Evolutionary conservation across 1,139 yeast species (phyloP).

Genomic region (Yarrowia galli): DNA sequence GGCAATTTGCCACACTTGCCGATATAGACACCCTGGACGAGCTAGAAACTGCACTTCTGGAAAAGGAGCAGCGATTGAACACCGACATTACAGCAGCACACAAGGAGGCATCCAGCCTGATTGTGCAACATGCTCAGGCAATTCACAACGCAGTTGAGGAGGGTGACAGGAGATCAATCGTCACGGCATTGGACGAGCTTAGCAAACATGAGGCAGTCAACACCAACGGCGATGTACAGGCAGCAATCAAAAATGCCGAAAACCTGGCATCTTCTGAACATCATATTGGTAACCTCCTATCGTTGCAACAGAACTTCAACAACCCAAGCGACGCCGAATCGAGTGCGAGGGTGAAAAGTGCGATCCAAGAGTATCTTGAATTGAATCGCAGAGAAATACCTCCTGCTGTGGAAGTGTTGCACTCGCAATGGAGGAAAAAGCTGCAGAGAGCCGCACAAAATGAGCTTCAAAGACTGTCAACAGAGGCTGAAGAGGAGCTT

Average conservation of each 20-base stretch:
- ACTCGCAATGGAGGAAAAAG: slow-evolving; percentile 22
- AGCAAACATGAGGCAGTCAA: slow-evolving; percentile 1
- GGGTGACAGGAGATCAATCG: slow-evolving; percentile 3
- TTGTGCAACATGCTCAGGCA: slow-evolving; percentile 11
- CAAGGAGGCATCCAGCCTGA: not conserved
- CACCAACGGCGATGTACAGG: slow-evolving; percentile 9
- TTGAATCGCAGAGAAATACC: slow-evolving; percentile 1
- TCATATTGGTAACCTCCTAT: slow-evolving; percentile 13
- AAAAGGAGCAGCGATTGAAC: slow-evolving; percentile 9
- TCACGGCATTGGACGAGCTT: slow-evolving; percentile 17
- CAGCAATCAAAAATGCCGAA: slow-evolving; percentile 20
- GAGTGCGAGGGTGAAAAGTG: slow-evolving; percentile 1
- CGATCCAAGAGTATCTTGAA: slow-evolving; percentile 21
- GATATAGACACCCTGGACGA: slow-evolving; percentile 11
- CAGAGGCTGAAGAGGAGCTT: slow-evolving; percentile 6
- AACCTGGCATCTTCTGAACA: slow-evolving; percentile 20
- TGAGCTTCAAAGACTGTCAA: not conserved
- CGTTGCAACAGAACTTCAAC: slow-evolving; percentile 14
- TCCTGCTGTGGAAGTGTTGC: slow-evolving; percentile 7
- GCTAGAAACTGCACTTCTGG: slow-evolving; percentile 12
- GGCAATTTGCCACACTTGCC: slow-evolving; percentile 15
- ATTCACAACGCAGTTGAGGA: slow-evolving; percentile 8
- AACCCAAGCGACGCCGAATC: not conserved
- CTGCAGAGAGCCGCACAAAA: not conserved
- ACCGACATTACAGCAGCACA: slow-evolving; percentile 5